phyloP scores from a whole-genome alignment of 192 early-diverging fungal species.

The Geosiphon pyriformis region DNA sequence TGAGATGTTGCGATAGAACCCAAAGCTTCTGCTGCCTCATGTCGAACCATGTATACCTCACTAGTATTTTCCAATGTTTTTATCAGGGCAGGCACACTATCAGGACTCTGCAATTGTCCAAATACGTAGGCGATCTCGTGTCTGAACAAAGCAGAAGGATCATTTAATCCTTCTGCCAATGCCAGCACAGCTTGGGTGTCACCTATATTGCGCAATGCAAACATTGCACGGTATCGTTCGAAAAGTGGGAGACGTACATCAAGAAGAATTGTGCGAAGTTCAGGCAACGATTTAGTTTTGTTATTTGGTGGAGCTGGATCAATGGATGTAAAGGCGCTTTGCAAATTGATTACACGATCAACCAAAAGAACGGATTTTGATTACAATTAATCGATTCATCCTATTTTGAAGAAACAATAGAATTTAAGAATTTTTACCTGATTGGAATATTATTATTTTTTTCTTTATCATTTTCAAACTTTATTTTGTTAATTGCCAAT shows the following conservation, averaged over 20 bases:
- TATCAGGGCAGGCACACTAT: slow-evolving; percentile 77
- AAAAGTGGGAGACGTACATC: slow-evolving; percentile 73
- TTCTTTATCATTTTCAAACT: slow-evolving; percentile 62
- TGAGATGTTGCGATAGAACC: slow-evolving; percentile 92
- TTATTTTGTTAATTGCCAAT: slow-evolving; percentile 81
- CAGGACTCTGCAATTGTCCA: slow-evolving; percentile 94
- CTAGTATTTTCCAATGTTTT: slow-evolving; percentile 66
- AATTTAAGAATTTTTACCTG: slow-evolving; percentile 23
- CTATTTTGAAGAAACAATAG: slow-evolving; percentile 1
- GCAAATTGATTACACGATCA: no score
- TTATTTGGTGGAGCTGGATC: slow-evolving; percentile 87
- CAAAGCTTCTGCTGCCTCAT: slow-evolving; percentile 95
- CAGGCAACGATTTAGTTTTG: slow-evolving; percentile 54
- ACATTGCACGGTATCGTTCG: slow-evolving; percentile 92
- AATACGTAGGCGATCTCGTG: slow-evolving; percentile 97
- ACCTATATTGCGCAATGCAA: slow-evolving; percentile 85
- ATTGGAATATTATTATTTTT: slow-evolving; percentile 37
- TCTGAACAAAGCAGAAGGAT: slow-evolving; percentile 73
- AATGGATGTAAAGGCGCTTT: slow-evolving; percentile 66
- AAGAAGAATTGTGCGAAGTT: slow-evolving; percentile 60
- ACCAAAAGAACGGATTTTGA: no score
- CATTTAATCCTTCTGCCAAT: slow-evolving; percentile 70
- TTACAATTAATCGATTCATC: no score
- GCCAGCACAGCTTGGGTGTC: slow-evolving; percentile 76
- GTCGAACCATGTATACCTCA: slow-evolving; percentile 90